phyloP scores from a whole-genome alignment of 805 yeast species.

The Candida germanica region DNA sequence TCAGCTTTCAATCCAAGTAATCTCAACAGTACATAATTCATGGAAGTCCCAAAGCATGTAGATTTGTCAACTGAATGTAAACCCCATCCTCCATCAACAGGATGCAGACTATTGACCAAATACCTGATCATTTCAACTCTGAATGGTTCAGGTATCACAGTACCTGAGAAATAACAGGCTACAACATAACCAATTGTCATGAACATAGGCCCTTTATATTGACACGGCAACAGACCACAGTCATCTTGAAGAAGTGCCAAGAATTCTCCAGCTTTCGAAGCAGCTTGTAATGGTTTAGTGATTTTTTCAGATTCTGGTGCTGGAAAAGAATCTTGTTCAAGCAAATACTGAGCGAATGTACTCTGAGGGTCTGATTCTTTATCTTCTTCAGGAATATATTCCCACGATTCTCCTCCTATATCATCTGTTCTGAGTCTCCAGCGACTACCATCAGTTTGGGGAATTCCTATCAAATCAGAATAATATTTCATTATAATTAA shows the following conservation, averaged over 20 bases:
- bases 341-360: constrained; percentile 52
- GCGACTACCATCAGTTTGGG: constrained; percentile 60
- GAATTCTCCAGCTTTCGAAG: constrained; percentile 71
- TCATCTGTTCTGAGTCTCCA: constrained; percentile 77
- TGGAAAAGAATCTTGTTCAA: constrained; percentile 38
- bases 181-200: constrained; percentile 87
- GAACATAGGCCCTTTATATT: constrained; percentile 98
- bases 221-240: constrained; percentile 87
- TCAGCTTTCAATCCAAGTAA: constrained; percentile 69
- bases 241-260: constrained; percentile 69
- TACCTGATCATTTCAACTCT: constrained; percentile 75
- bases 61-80: constrained; percentile 87
- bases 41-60: constrained; percentile 90
- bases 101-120: constrained; percentile 87
- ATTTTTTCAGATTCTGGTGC: constrained; percentile 39
- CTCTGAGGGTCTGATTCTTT: constrained; percentile 47
- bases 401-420: constrained; percentile 83
- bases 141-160: constrained; percentile 64
- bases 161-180: constrained; percentile 65
- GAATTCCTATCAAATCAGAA: constrained; percentile 69
- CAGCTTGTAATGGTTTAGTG: constrained; percentile 54
- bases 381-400: constrained; percentile 47
- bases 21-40: constrained; percentile 81
- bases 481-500: constrained; percentile 29
- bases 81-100: constrained; percentile 99